Evolutionary conservation across 2,329 filamentous ascomycete species (phyloP), one percentile per base, ranked within the genome.

Genomic region (Metarhizium humberi): DNA sequence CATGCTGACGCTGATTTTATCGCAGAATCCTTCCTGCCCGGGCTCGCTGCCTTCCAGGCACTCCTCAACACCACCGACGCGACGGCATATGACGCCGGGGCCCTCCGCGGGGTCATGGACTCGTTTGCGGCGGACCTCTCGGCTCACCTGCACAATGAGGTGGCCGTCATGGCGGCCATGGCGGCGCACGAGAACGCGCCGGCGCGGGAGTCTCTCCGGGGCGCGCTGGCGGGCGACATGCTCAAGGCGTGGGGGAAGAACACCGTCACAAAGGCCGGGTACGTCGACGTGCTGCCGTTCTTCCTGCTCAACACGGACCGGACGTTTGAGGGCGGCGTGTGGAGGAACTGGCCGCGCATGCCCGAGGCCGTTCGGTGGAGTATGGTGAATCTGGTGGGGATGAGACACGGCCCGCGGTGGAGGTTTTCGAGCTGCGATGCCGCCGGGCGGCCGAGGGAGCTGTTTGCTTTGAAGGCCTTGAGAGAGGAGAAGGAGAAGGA

Each of bases 291-390:
- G 0, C 77, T 86, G 16, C 82, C 82, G 1, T 85, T 87, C 62
- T 85, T 86, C 70, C 64, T 86, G 55, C 67, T 85, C 59, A 86
- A 86, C 63, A 68, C 85, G 25, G 84, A 87, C 65, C 68, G 73
- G 46, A 82, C 77, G 3, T 75, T 71, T 14, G 84, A 87, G 67
- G 78, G 78, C 6, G 81, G 81, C 29, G 65, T 75, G 62, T 86
- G 83, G 81, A 73, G 73, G 13, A 75, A 77, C 61, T 87, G 83
- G 82, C 84, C 84, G 48, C 81, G 83, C 0, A 86, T 86, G 72
- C 82, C 83, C 1, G 74, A 72, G 5, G 76, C 79, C 3, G 74
- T 86, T 57, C 75, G 76, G 55, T 86, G 81, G 81, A 77, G 76
- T 0, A 62, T 87, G 58, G 73, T 79, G 40, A 85, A 84, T 61